A percentile compares a stretch with the other conserved stretches of the same genome.
These are phyloP conservation scores for Collybiopsis confluens DNA, from an alignment of 768 basidiomycete genomes.

Conservation along the genomic window DNA sequence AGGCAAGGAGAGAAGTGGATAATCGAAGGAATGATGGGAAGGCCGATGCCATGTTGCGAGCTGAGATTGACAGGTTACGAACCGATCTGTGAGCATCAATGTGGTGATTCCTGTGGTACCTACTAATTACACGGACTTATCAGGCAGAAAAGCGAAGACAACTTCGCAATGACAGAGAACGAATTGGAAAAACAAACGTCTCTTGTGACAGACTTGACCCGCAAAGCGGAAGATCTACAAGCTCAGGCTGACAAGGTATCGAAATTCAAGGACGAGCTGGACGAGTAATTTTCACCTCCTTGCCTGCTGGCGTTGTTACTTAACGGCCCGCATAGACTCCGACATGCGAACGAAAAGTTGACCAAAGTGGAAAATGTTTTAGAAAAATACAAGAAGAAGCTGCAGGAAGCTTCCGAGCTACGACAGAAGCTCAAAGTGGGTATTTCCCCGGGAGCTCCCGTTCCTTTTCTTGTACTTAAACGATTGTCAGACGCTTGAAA, in stretches of 20 bases:
- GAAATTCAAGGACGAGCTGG: conserved; percentile 87
- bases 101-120: neutral
- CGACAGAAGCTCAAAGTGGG: conserved; percentile 79
- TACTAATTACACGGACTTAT: conserved; percentile 25
- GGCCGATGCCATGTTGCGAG: conserved; percentile 70
- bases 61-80: conserved; percentile 79
- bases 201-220: conserved; percentile 67
- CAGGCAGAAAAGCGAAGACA: conserved; percentile 94
- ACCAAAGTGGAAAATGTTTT: conserved; percentile 96
- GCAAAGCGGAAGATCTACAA: conserved; percentile 80
- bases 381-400: conserved; percentile 98
- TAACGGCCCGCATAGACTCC: conserved; percentile 50
- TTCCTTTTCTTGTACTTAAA: neutral
- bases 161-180: conserved; percentile 74
- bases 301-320: neutral
- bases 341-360: conserved; percentile 86
- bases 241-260: conserved; percentile 70
- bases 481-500: conserved; percentile 68
- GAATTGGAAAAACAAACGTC: conserved; percentile 78
- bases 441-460: conserved; percentile 11
- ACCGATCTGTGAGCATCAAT: conserved; percentile 70
- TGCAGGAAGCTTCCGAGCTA: conserved; percentile 89
- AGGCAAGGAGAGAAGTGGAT: conserved; percentile 56
- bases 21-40: conserved; percentile 56
- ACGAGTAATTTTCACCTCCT: conserved; percentile 84